Percentiles rank a stretch among this genome's conserved stretches.
Evolutionary conservation across 805 yeast species (phyloP).

Genomic region (Blastobotrys parvus): DNA sequence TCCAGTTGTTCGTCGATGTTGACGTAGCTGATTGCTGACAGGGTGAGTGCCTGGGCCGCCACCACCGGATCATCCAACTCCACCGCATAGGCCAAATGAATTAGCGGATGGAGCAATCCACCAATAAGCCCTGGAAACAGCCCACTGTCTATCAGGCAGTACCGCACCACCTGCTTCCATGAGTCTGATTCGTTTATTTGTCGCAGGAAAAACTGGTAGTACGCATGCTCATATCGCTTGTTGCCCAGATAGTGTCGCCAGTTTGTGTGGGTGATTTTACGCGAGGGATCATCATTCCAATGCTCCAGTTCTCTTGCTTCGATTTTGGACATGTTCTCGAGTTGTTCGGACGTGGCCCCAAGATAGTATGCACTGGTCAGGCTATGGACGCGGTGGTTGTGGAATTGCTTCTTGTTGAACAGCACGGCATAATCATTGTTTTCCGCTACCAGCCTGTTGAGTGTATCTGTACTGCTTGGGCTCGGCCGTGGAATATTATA

Average conservation of each 20-base stretch:
- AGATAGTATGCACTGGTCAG: slow-evolving; percentile 29
- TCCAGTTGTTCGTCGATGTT: background rate
- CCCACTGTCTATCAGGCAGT: slow-evolving; percentile 13
- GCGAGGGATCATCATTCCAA: slow-evolving; percentile 33
- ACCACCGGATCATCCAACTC: slow-evolving; percentile 28
- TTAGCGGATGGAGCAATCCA: slow-evolving; percentile 26
- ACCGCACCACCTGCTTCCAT: slow-evolving; percentile 28
- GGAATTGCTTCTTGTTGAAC: slow-evolving; percentile 21
- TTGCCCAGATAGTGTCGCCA: slow-evolving; percentile 26
- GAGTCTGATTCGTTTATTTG: slow-evolving; percentile 25
- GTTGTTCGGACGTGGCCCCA: slow-evolving; percentile 28
- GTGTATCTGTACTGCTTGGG: slow-evolving; percentile 15
- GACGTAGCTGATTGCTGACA: slow-evolving; percentile 18
- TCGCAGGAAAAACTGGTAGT: slow-evolving; percentile 32
- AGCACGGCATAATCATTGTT: slow-evolving; percentile 25
- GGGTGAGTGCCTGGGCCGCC: slow-evolving; percentile 29
- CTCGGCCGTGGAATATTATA: slow-evolving; percentile 9
- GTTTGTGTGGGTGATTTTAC: slow-evolving; percentile 30
- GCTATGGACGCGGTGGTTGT: slow-evolving; percentile 26
- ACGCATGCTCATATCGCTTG: slow-evolving; percentile 27
- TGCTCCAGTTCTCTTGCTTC: slow-evolving; percentile 15
- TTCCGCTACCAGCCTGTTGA: slow-evolving; percentile 24
- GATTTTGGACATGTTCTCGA: slow-evolving; percentile 25
- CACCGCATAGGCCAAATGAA: slow-evolving; percentile 29
- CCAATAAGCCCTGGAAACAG: slow-evolving; percentile 17